Percentiles rank a stretch among this genome's conserved stretches.
Evolutionary conservation across 257 asterid species (phyloP).

Genomic region (Primulina eburnea): DNA sequence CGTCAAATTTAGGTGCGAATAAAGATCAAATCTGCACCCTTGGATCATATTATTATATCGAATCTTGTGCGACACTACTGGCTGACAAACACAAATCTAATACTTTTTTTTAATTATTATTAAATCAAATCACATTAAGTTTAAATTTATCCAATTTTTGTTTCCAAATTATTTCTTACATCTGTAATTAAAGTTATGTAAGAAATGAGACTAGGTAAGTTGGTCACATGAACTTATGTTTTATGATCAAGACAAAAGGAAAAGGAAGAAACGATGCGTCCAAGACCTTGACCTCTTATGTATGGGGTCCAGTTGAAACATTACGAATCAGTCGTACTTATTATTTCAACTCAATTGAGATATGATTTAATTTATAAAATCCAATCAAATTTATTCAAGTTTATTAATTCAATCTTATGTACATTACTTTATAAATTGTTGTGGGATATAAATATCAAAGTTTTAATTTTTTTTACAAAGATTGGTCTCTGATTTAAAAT

Average conservation of each 20-base stretch:
- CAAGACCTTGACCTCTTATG: constrained; percentile 40
- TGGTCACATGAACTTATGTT: background rate
- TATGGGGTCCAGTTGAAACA: constrained; percentile 18
- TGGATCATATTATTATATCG: background rate
- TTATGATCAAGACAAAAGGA: background rate
- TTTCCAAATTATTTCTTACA: background rate
- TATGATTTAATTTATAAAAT: too few species aligned
- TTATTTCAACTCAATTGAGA: background rate
- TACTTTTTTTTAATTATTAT: background rate
- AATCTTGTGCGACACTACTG: constrained; percentile 12
- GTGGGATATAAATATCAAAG: too few species aligned
- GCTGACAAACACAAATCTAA: background rate
- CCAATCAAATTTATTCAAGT: too few species aligned
- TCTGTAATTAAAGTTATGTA: background rate
- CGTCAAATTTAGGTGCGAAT: constrained; percentile 76
- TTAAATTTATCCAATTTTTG: background rate
- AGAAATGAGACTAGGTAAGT: background rate
- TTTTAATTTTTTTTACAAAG: too few species aligned
- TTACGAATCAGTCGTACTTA: background rate
- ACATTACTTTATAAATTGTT: background rate
- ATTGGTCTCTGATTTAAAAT: too few species aligned
- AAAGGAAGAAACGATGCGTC: constrained; percentile 19
- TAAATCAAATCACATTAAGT: background rate
- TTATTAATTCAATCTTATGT: background rate
- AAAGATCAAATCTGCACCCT: constrained; percentile 34